Percentiles rank a stretch among this genome's conserved stretches.
phyloP scores from a whole-genome alignment of 352 stramenopile species.

The Phytophthora aleatoria region DNA sequence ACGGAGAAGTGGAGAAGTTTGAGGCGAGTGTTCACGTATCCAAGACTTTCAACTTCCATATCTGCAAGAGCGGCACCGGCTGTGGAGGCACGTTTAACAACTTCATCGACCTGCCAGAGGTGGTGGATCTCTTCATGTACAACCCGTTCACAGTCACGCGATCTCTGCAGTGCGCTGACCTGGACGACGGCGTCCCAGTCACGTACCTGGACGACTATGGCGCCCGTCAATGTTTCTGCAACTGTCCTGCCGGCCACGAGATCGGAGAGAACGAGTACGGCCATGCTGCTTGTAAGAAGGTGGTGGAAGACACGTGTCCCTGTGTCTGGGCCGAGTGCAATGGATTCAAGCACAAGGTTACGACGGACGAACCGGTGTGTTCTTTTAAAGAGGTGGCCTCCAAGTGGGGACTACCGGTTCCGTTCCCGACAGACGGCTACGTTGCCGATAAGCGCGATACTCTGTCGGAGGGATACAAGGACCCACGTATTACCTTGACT shows the following conservation, averaged over 20 bases:
- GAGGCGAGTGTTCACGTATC: constrained; percentile 28
- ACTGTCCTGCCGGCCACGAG: constrained; percentile 48
- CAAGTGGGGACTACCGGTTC: constrained; percentile 44
- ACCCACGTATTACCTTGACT: constrained; percentile 28
- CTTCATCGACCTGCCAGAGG: constrained; percentile 39
- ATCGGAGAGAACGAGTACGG: constrained; percentile 23
- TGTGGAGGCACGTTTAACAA: constrained; percentile 32
- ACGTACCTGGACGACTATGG: constrained; percentile 44
- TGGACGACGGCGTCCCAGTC: constrained; percentile 52
- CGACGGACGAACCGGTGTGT: constrained; percentile 30
- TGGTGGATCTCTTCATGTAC: constrained; percentile 64
- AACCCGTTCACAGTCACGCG: constrained; percentile 59
- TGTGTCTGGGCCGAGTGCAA: constrained; percentile 52
- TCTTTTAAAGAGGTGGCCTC: constrained; percentile 42
- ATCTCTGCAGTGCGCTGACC: constrained; percentile 37
- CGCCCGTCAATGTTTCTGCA: constrained; percentile 59
- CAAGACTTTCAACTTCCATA: constrained; percentile 51
- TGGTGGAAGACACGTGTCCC: constrained; percentile 36
- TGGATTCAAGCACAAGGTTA: constrained; percentile 39
- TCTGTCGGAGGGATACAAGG: constrained; percentile 9
- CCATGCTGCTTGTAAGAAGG: constrained; percentile 29
- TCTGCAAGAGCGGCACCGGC: constrained; percentile 27
- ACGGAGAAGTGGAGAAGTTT: constrained; percentile 38
- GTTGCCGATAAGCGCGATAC: constrained; percentile 50
- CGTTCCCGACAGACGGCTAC: constrained; percentile 67